A percentile compares a stretch with the other conserved stretches of the same genome.
Evolutionary conservation across 2,329 filamentous ascomycete genomes (phyloP).

Genomic region (Trichoderma guizhouense): DNA sequence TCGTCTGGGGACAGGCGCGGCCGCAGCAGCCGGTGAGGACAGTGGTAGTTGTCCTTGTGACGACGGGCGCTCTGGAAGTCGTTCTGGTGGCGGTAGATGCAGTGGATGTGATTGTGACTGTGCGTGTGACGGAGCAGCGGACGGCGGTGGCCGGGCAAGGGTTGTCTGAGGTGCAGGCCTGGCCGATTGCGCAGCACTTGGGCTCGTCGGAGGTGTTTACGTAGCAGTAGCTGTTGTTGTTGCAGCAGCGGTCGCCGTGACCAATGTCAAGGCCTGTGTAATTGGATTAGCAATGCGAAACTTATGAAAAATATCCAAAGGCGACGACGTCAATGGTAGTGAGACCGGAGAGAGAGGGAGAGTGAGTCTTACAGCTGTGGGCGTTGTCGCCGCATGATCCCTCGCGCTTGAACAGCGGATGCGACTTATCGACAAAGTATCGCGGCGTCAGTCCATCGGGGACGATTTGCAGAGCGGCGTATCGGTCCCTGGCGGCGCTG

Average conservation of each 20-base stretch:
- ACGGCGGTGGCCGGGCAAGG: constrained; percentile 34
- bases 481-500: constrained; percentile 18
- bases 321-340: not conserved
- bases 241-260: constrained; percentile 39
- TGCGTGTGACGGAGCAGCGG: constrained; percentile 33
- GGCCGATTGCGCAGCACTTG: constrained; percentile 43
- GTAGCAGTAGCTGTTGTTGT: constrained; percentile 45
- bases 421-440: constrained; percentile 29
- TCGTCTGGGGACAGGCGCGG: constrained; percentile 40
- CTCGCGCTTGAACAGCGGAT: constrained; percentile 29
- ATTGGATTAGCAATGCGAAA: not conserved
- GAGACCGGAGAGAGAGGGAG: not conserved
- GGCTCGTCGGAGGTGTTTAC: constrained; percentile 33
- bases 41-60: constrained; percentile 25
- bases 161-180: constrained; percentile 38
- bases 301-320: not conserved
- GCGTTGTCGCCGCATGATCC: constrained; percentile 27
- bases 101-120: constrained; percentile 19
- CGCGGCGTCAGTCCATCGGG: constrained; percentile 31
- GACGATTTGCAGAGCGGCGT: constrained; percentile 24
- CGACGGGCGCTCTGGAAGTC: not conserved
- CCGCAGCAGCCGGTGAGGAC: constrained; percentile 36
- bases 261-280: constrained; percentile 42
- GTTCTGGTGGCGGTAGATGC: not conserved
- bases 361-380: constrained; percentile 32